phyloP scores from a whole-genome alignment of 352 stramenopile species.

The Phytophthora sojae region DNA sequence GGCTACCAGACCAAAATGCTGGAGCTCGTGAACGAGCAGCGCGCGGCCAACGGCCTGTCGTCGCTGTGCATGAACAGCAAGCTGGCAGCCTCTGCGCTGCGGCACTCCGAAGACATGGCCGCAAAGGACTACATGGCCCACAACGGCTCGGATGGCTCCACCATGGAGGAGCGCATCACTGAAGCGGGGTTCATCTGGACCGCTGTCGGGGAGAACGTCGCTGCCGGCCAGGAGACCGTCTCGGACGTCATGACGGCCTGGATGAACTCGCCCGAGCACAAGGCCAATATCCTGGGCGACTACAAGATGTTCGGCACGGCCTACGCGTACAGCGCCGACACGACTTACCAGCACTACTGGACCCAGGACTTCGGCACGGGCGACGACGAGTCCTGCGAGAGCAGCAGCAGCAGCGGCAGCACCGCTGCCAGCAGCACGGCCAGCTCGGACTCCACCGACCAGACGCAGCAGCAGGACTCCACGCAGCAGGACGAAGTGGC shows the following conservation, averaged over 20 bases:
- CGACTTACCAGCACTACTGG: constrained; percentile 56
- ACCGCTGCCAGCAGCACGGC: constrained; percentile 20
- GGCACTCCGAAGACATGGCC: constrained; percentile 45
- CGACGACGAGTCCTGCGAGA: constrained; percentile 29
- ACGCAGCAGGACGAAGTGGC: constrained; percentile 23
- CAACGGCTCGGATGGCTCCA: constrained; percentile 50
- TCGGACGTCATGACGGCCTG: constrained; percentile 55
- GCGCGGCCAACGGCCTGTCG: constrained; percentile 36
- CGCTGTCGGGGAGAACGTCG: constrained; percentile 58
- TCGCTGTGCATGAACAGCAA: constrained; percentile 51
- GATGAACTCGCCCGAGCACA: constrained; percentile 61
- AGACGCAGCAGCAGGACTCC: constrained; percentile 15
- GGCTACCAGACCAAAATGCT: constrained; percentile 31
- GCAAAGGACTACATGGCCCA: constrained; percentile 55
- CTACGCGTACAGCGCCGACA: constrained; percentile 35
- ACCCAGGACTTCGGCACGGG: constrained; percentile 56
- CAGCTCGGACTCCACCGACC: constrained; percentile 20
- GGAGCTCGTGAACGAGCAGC: constrained; percentile 49
- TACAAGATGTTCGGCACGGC: constrained; percentile 40
- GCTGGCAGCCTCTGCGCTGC: constrained; percentile 15
- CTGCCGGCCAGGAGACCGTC: constrained; percentile 48
- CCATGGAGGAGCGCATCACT: constrained; percentile 47
- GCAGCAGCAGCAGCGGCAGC: constrained; percentile 30
- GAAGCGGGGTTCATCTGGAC: constrained; percentile 55
- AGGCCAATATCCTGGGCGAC: constrained; percentile 46